These are phyloP conservation scores for Beauveria medogensis DNA, from an alignment of 2,329 filamentous ascomycete genomes.

Conservation along the genomic window DNA sequence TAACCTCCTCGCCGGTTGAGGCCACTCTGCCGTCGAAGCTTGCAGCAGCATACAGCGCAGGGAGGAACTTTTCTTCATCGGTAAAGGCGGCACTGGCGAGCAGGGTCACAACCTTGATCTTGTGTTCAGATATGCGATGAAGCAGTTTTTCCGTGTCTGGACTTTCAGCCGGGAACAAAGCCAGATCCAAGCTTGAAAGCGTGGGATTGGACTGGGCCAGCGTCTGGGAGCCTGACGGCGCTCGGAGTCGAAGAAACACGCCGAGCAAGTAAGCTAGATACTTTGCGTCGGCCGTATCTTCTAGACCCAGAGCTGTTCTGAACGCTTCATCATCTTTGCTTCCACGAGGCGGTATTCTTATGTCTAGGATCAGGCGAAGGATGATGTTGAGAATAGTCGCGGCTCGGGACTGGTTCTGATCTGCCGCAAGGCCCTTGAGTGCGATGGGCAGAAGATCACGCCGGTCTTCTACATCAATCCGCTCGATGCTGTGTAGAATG, in stretches of 20 bases:
- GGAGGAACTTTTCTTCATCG: constrained; percentile 74
- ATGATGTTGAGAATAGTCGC: constrained; percentile 74
- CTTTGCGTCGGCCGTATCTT: constrained; percentile 57
- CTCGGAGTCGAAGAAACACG: constrained; percentile 52
- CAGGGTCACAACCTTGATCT: constrained; percentile 55
- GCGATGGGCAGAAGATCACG: constrained; percentile 60
- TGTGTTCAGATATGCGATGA: constrained; percentile 36
- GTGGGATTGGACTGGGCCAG: constrained; percentile 27
- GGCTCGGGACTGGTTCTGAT: constrained; percentile 23
- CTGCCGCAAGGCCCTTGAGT: constrained; percentile 23
- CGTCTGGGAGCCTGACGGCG: constrained; percentile 22
- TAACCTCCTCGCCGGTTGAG: constrained; percentile 77
- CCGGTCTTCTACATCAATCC: constrained; percentile 50
- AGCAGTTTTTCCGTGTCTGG: constrained; percentile 57
- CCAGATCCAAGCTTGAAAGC: constrained; percentile 22
- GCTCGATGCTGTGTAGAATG: constrained; percentile 68
- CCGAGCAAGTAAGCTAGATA: constrained; percentile 71
- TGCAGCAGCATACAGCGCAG: constrained; percentile 74
- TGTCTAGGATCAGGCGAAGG: constrained; percentile 63
- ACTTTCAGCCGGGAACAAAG: constrained; percentile 23
- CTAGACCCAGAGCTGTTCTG: constrained; percentile 57
- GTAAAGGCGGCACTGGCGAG: constrained; percentile 79
- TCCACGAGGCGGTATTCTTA: constrained; percentile 66
- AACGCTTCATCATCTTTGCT: constrained; percentile 69
- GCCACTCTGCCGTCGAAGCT: constrained; percentile 75